A percentile compares a stretch with the other conserved stretches of the same genome.
These are phyloP conservation scores for Fusarium haematococcum DNA, from an alignment of 2,329 filamentous ascomycete species.

Conservation along the genomic window DNA sequence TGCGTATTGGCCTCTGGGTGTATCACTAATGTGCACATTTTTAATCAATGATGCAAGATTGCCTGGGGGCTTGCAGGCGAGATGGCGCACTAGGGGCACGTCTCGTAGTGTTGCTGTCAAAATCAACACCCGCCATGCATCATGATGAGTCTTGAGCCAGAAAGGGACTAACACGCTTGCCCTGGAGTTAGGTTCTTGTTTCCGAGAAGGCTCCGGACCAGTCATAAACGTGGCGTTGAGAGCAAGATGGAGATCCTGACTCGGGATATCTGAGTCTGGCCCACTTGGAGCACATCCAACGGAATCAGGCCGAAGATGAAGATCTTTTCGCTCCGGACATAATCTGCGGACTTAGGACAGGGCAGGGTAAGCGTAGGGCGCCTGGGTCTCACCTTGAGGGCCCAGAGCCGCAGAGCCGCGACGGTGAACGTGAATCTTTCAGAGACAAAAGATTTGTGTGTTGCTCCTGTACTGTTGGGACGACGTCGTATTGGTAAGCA, in stretches of 20 bases:
- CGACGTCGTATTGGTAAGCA: constrained; percentile 4
- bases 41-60: constrained; percentile 9
- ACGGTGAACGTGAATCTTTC: background rate
- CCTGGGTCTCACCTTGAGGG: background rate
- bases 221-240: constrained; percentile 17
- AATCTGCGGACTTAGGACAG: constrained; percentile 21
- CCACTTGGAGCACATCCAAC: constrained; percentile 15
- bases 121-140: background rate
- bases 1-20: background rate
- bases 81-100: background rate
- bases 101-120: background rate
- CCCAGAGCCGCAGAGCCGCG: background rate
- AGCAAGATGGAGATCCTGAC: constrained; percentile 15
- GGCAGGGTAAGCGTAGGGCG: background rate
- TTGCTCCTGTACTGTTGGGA: background rate
- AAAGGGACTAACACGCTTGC: background rate
- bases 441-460: background rate
- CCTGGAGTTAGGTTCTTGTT: constrained; percentile 34
- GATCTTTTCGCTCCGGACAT: constrained; percentile 9
- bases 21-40: constrained; percentile 4
- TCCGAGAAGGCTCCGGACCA: constrained; percentile 16
- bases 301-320: constrained; percentile 22
- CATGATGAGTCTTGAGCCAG: background rate
- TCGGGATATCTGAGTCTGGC: constrained; percentile 28
- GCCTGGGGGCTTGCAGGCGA: background rate